Evolutionary conservation across 2,329 filamentous ascomycete species (phyloP).

Genomic region (Scleromitrula shiraiana): DNA sequence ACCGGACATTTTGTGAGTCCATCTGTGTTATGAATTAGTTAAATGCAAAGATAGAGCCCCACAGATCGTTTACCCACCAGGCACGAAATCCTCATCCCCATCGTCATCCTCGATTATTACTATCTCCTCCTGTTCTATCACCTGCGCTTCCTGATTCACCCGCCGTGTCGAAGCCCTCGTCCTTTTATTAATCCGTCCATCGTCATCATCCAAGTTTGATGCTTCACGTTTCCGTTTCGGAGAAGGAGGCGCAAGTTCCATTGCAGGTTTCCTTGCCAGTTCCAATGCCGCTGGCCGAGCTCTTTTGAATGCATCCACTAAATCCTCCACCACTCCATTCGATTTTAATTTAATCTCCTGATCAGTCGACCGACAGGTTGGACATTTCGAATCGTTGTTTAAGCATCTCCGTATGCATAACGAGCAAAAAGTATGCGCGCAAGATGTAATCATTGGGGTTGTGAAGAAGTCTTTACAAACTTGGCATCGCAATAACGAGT

Average conservation of each 20-base stretch:
- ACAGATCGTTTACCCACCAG: constrained; percentile 18
- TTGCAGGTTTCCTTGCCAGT: constrained; percentile 48
- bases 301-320: constrained; percentile 68
- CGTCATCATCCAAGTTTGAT: constrained; percentile 23
- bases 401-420: constrained; percentile 86
- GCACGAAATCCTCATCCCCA: constrained; percentile 24
- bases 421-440: constrained; percentile 94
- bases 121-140: constrained; percentile 31
- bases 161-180: constrained; percentile 44
- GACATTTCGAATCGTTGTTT: constrained; percentile 77
- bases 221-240: constrained; percentile 46
- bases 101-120: constrained; percentile 25
- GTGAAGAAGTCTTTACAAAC: constrained; percentile 97
- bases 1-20: constrained; percentile 79
- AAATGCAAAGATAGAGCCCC: background rate
- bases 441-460: constrained; percentile 91
- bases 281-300: constrained; percentile 55
- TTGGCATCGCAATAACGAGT: constrained; percentile 83
- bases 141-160: constrained; percentile 30
- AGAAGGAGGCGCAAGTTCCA: constrained; percentile 16
- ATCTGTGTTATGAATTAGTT: constrained; percentile 16
- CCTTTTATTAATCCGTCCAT: constrained; percentile 37
- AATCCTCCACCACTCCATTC: constrained; percentile 79
- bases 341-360: constrained; percentile 78
- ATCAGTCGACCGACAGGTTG: constrained; percentile 68